Conservation (phyloP, 495 filamentous ascomycete genomes). For the Neurospora sp. region DNA sequence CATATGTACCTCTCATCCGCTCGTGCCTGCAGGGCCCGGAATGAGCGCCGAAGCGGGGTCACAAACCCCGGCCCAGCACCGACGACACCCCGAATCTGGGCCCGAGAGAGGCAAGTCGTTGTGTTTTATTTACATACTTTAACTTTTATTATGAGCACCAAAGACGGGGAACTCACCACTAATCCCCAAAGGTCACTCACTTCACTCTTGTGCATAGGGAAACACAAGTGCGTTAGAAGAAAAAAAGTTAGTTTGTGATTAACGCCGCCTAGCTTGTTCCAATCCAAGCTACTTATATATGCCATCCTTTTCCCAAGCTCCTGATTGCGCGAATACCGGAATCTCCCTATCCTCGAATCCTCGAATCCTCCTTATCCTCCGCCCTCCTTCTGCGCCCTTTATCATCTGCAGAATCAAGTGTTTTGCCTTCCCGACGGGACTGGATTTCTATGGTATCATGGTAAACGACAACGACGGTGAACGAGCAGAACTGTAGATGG, state of each 20-base stretch:
- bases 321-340: not conserved
- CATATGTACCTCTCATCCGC: not conserved
- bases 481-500: too few species aligned
- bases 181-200: too few species aligned
- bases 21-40: not conserved
- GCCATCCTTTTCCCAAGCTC: not conserved
- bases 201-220: not conserved
- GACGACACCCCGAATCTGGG: not conserved
- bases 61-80: not conserved
- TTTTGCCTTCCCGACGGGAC: not conserved
- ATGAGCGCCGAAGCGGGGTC: not conserved
- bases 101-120: too few species aligned
- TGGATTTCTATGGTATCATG: too few species aligned
- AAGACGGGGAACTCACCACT: too few species aligned
- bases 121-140: not conserved
- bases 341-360: not conserved
- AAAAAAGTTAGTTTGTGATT: not conserved
- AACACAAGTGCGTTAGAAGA: not conserved
- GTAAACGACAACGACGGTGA: too few species aligned
- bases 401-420: not conserved
- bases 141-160: too few species aligned
- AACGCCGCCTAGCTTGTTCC: not conserved
- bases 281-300: not conserved
- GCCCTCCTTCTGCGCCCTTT: not conserved
- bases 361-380: not conserved